Evolutionary conservation across 768 basidiomycete genomes (phyloP), one percentile per base, ranked within the genome.

Genomic region (Tricholoma hemisulphureum): DNA sequence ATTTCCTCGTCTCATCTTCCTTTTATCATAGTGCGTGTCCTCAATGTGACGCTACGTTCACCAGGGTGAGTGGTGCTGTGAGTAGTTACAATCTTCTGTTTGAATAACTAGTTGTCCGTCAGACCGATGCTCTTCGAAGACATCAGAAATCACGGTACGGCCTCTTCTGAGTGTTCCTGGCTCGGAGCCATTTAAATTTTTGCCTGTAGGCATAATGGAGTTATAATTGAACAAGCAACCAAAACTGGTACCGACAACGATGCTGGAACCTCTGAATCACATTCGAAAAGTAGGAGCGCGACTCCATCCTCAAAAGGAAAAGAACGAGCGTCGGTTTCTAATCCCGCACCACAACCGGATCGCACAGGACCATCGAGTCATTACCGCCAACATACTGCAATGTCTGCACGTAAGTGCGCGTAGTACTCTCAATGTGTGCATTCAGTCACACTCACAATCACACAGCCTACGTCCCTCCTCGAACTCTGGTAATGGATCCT

Each of bases 51-150:
- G 87, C 89, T 37, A 84, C 83, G 34, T 91, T 91, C 66, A 91
- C 89, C 45, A 78, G 89, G 72, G 89, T 89, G 69, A 68, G 83
- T 82, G 37, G 41, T 32, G 45, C 62, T 51, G 24, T 46, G 20
- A 57, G 21, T 37, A 18, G 34, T 55, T 29, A 45, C 58, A 57
- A 48, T 54, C 46, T 62, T 51, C 55, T 51, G 53, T 6, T 24
- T 46, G 53, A 58, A 55, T 57, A 61, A 53, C 61, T 66, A 51
- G 72, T 63, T 13, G 26, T 53, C 43, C 51, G 58, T 48, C 63
- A 91, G 89, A 87, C 88, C n/a, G 89, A 91, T 71, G 89, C 89
- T 18, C 77, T 89, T n/a, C 78, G 86, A 43, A 78, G 89, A 65
- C 89, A 91, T 68, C 87, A 90, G 72, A 89, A 89, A 65, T 89